Percentiles rank a stretch among this genome's conserved stretches.
Conservation (phyloP, 805 yeast species). For the Candida takata region DNA sequence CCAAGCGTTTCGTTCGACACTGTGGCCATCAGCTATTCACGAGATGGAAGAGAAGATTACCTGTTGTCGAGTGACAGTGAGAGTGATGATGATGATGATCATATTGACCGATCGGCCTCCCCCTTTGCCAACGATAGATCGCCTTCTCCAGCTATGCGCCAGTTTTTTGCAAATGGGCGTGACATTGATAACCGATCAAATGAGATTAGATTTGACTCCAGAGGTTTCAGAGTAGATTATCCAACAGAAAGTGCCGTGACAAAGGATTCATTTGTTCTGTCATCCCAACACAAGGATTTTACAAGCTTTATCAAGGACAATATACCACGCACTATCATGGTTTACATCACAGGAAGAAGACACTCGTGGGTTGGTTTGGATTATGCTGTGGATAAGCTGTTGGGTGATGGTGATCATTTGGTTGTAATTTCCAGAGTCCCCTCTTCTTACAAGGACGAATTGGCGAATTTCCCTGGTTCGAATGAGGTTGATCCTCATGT, state of each 20-base stretch:
- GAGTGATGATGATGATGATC: conserved; percentile 4
- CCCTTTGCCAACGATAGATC: conserved; percentile 9
- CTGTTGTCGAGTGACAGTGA: not conserved
- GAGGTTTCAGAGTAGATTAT: conserved; percentile 16
- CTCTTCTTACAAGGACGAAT: conserved; percentile 4
- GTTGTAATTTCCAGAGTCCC: conserved; percentile 53
- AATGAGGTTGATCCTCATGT: not conserved
- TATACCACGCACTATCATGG: conserved; percentile 41
- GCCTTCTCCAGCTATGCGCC: not conserved
- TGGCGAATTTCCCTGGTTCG: conserved; percentile 1
- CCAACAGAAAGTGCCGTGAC: conserved; percentile 15
- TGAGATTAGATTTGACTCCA: no score
- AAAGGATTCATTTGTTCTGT: conserved; percentile 11
- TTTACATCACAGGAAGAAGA: conserved; percentile 60
- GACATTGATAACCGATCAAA: not conserved
- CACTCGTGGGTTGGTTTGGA: conserved; percentile 84
- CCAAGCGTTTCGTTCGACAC: conserved; percentile 11
- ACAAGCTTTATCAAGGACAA: not conserved
- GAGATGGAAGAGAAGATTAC: conserved; percentile 1
- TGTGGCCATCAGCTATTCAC: conserved; percentile 1
- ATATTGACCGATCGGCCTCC: conserved; percentile 8
- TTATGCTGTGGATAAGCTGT: conserved; percentile 49
- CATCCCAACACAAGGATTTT: not conserved
- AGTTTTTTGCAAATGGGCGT: not conserved
- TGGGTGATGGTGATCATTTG: conserved; percentile 61